Conservation (phyloP, 163 green algal genomes). For the Scenedesmus sp. region DNA sequence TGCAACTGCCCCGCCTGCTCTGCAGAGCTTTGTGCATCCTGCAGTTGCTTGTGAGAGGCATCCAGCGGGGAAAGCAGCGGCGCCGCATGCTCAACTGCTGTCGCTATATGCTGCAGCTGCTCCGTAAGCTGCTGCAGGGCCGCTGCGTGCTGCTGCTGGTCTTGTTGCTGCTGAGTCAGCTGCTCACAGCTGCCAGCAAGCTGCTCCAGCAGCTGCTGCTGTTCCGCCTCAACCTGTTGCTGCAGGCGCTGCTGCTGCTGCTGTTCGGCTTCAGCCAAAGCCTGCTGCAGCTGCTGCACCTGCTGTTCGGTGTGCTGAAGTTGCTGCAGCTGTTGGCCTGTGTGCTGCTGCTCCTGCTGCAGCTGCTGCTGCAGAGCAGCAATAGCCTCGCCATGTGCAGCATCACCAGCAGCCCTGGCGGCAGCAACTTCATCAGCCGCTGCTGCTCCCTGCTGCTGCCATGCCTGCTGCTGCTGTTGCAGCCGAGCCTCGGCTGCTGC, state of each 20-base stretch:
- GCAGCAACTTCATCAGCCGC: neutral
- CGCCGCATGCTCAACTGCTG: slow-evolving; percentile 7
- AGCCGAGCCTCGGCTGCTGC: neutral
- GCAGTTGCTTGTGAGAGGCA: neutral
- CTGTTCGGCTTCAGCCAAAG: neutral
- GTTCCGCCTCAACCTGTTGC: neutral
- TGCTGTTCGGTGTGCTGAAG: neutral
- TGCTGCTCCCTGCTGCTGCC: neutral
- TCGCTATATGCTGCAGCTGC: neutral
- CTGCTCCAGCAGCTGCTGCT: slow-evolving; percentile 36
- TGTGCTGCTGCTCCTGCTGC: neutral
- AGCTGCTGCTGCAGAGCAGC: slow-evolving; percentile 25
- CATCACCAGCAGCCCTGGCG: neutral
- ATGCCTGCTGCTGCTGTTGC: slow-evolving; percentile 2
- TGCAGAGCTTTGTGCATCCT: neutral
- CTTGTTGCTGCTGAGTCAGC: neutral
- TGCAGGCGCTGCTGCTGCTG: neutral
- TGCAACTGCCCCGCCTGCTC: slow-evolving; percentile 8
- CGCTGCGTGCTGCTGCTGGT: neutral
- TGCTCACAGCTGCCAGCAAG: neutral
- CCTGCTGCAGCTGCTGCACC: neutral
- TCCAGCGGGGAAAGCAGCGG: slow-evolving; percentile 1
- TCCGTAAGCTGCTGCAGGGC: neutral
- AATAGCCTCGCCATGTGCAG: neutral
- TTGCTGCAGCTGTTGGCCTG: neutral